Base-by-base conservation (phyloP, 2,329 filamentous ascomycete species). In the Tolypocladium ovalisporum region DNA sequence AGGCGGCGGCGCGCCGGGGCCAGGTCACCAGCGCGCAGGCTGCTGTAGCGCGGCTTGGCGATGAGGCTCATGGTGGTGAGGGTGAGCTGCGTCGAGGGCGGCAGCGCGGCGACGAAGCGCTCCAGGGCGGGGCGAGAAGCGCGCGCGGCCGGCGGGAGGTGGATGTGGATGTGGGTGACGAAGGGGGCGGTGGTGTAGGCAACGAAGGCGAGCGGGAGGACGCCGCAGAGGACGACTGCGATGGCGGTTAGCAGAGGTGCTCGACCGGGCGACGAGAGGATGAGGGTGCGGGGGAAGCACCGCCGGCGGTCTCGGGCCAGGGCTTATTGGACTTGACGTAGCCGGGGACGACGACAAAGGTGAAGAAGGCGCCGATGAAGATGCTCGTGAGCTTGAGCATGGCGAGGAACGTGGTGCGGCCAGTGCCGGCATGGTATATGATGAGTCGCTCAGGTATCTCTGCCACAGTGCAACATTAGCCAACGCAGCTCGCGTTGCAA, bases 351-450 rank as follows among this genome's bases (percentile, higher is more conserved):
- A 86, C 77, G 32, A 90, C 72, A 55, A 86, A 71, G 62, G 77
- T 79, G 64, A 89, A 89, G 63, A 87, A 83, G 27, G 78, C 79
- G 57, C 87, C 86, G 42, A 88, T 70, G 60, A 90, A 82, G 44
- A 94, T 78, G 3, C 86, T 86, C 1, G 84, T 84, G 57, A 93
- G 73, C 65, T 90, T 90, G 60, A 89, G 70, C 66, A 84, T 81
- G 54, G 86, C 88, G 52, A 93, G 73, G 62, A 88, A 86, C 8
- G 84, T 82, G 35, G 82, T 86, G 58, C 82, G 79, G 10, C 79
- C 79, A 0, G 83, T 86, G 55, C 89, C 88, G 56, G 85, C 85
- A 72, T 91, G 87, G 70, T 89, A 95, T 60, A 95, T 81, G 63
- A 90, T 78, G 34, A 92, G 67, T 17, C 75, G 75, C 61, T 83